Base-by-base conservation (phyloP, 2,329 filamentous ascomycete genomes). In the Venturia carpophila region DNA sequence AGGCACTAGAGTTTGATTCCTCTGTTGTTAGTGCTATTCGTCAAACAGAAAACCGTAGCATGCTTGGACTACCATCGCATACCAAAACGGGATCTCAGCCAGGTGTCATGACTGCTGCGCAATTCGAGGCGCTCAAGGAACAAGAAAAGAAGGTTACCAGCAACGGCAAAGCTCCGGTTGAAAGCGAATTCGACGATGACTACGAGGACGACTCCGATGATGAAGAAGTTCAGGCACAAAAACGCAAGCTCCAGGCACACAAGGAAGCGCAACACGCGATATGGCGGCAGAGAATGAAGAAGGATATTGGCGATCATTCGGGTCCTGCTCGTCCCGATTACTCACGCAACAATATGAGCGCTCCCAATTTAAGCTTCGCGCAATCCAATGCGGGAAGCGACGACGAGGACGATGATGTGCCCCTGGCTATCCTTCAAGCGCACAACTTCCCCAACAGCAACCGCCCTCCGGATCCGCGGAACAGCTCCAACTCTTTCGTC, bases 231-330 rank as follows among this genome's bases (percentile, higher is more conserved):
- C 37, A 47, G 17, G 56, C 64, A 39, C 55, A 61, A 30, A 61
- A 62, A 56, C 47, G 56, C 39, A 65, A 58, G 21, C 34, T 65
- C 19, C 45, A 62, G 27, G 64, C 52, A 4, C 55, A 65, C 30
- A 65, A 96, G 73, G 91, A 96, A 75, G 92, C 92, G 15, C 91
- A 94, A 73, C 87, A 96, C 80, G 84, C 91, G 1, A 88, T 96
- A 1, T 96, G 96, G 75, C 85, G 92, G 66, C 92, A 96, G 74
- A 90, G 94, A 76, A 96, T 96, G 92, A 96, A 93, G 89, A 96
- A 96, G 77, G 89, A 94, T 39, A 95, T 91, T 0, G 92, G 92
- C 60, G 90, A 93, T 70, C 78, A 85, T 5, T 62, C 27, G 75
- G 81, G 5, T 75, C 80, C 69, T 37, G 67, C 68, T 17, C 83